These are phyloP conservation scores for Alopecurus myosuroides DNA, from an alignment of 176 grass and related monocot species.

Conservation along the genomic window DNA sequence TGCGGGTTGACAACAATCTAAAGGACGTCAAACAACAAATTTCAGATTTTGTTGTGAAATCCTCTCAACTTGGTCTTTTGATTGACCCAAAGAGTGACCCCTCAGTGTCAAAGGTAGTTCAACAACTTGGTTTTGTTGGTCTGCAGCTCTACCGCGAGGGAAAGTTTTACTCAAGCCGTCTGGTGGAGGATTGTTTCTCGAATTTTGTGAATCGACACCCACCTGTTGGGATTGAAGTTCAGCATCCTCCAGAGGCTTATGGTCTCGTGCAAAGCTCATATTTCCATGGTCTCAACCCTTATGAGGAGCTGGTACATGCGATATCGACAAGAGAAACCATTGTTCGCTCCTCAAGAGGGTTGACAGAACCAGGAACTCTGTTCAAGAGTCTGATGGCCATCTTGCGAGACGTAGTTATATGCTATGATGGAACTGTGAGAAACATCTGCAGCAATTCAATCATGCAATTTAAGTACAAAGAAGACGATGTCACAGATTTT, in stretches of 20 bases:
- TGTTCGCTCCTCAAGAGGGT: conserved; percentile 86
- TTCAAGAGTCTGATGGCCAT: conserved; percentile 94
- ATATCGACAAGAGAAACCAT: conserved; percentile 84
- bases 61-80: conserved; percentile 46
- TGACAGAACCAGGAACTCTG: conserved; percentile 87
- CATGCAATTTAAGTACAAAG: conserved; percentile 65
- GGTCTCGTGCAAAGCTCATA: conserved; percentile 72
- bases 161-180: conserved; percentile 63
- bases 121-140: conserved; percentile 88
- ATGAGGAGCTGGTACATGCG: conserved; percentile 82
- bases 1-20: conserved; percentile 63
- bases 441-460: conserved; percentile 87
- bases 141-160: conserved; percentile 75
- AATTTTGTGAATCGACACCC: conserved; percentile 67
- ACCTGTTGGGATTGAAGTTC: conserved; percentile 16
- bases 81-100: conserved; percentile 75
- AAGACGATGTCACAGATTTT: conserved; percentile 35
- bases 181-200: conserved; percentile 82
- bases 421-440: conserved; percentile 89
- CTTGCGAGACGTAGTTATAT: conserved; percentile 81
- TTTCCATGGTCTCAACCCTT: conserved; percentile 82
- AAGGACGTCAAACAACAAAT: conserved; percentile 58
- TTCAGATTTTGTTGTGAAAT: conserved; percentile 50
- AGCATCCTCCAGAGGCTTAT: conserved; percentile 70
- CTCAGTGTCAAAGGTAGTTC: conserved; percentile 61